phyloP scores from a whole-genome alignment of 352 stramenopile species.

The Globisporangium orthogonon region DNA sequence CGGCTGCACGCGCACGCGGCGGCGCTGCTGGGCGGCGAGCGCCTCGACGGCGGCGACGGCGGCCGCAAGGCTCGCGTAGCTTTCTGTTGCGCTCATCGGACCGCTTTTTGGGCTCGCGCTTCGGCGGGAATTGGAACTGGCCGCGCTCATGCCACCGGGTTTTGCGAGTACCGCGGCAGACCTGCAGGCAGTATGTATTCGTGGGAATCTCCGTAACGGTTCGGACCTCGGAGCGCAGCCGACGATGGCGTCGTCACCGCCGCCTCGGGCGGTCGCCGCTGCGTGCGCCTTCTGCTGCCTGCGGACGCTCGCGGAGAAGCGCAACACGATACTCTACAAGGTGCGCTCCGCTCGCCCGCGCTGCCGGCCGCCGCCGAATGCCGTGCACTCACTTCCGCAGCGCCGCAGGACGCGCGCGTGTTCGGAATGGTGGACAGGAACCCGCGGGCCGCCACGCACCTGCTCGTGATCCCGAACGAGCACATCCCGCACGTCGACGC shows the following conservation, averaged over 20 bases:
- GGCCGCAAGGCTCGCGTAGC: slow-evolving; percentile 55
- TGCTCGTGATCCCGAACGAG: slow-evolving; percentile 57
- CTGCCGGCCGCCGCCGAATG: too few species aligned
- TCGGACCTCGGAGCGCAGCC: too few species aligned
- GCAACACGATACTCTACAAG: slow-evolving; percentile 54
- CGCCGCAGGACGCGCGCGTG: slow-evolving; percentile 53
- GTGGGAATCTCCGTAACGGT: too few species aligned
- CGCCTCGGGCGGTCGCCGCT: not conserved
- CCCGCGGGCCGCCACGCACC: slow-evolving; percentile 40
- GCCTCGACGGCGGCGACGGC: slow-evolving; percentile 53
- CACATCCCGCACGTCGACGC: slow-evolving; percentile 54
- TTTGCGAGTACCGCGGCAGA: too few species aligned
- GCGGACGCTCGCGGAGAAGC: slow-evolving; percentile 29
- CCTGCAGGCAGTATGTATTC: too few species aligned
- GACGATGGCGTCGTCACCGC: too few species aligned
- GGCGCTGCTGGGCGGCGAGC: slow-evolving; percentile 30
- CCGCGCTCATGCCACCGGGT: too few species aligned
- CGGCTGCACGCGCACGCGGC: slow-evolving; percentile 23
- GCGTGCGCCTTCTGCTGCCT: slow-evolving; percentile 54
- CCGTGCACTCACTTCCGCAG: too few species aligned
- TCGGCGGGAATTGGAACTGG: not conserved
- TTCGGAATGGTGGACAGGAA: slow-evolving; percentile 57
- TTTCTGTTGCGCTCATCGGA: slow-evolving; percentile 36
- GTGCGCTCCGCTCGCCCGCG: too few species aligned
- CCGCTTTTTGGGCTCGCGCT: not conserved